phyloP scores from a whole-genome alignment of 495 filamentous ascomycete genomes.

The Talaromyces thailandensis region DNA sequence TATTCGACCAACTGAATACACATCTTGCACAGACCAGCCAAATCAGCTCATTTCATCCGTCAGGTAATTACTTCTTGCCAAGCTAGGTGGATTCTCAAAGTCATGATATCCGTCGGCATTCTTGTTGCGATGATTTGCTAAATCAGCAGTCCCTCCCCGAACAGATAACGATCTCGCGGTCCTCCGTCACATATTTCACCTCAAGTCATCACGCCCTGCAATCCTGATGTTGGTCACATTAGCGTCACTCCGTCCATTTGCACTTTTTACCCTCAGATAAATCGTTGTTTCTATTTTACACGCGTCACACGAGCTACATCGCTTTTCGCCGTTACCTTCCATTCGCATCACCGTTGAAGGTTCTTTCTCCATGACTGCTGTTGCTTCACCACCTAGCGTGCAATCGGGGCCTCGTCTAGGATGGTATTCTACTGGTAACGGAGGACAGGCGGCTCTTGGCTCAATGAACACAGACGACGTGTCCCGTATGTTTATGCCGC shows the following conservation, averaged over 20 bases:
- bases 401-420: slow-evolving; percentile 57
- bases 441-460: slow-evolving; percentile 63
- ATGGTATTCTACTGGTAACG: slow-evolving; percentile 57
- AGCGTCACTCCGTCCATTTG: neutral
- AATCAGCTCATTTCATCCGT: neutral
- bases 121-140: neutral
- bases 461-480: slow-evolving; percentile 81
- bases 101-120: neutral
- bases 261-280: neutral
- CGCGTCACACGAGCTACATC: neutral
- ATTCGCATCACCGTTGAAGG: slow-evolving; percentile 11
- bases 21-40: neutral
- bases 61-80: neutral
- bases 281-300: neutral
- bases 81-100: neutral
- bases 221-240: slow-evolving; percentile 3
- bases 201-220: neutral
- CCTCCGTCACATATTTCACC: neutral
- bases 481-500: slow-evolving; percentile 78
- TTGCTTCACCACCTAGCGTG: slow-evolving; percentile 87
- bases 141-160: neutral
- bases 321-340: neutral
- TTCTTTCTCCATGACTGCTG: slow-evolving; percentile 79
- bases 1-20: neutral
- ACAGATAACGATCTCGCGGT: neutral